Evolutionary conservation across 768 basidiomycete species (phyloP), one percentile per base, ranked within the genome.

Genomic region (Leccinum barrowsii): DNA sequence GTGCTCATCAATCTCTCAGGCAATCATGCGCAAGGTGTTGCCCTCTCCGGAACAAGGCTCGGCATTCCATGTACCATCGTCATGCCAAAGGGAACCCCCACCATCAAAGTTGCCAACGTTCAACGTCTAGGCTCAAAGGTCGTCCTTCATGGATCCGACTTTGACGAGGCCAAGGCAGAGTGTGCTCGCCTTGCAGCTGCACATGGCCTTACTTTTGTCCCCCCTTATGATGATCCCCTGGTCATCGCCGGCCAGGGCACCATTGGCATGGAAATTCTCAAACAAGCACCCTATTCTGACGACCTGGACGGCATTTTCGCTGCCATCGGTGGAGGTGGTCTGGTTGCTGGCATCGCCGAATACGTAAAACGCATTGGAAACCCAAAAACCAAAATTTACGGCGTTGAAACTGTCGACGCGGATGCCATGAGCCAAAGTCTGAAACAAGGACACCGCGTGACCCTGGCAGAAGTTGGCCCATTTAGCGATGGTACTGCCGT

Each of bases 401-500:
- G 97, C 19, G 91, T 87, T n/a, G 97, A 99, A 77, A 98, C 97
- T 1, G 60, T 89, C 34, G 97, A 99, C 69, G 97, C 87, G 0
- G 95, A 98, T 72, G 94, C 95, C 13, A 96, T 99, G 92, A 82
- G 83, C 11, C 78, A 80, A 70, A 96, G 93, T 73, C 70, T 99
- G 57, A 80, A 80, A 55, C 82, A 84, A 60, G 94, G 96, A 4
- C 82, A 93, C 63, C 82, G 95, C 35, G 85, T 96, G 1, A 87
- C 86, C 15, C 75, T 99, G 61, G 73, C 80, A 19, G 97, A 99
- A 67, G 94, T 98, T 5, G 97, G 97, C 5, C 91, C 94, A 4
- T 99, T 99, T 74, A 90, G 90, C 63, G 97, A 99, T 67, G 97
- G 97, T 22, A 99, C 97, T 2, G 97, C 97, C 3, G 97, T 99